Conservation (phyloP, 2,329 filamentous ascomycete species). For the Neofusicoccum cordaticola region DNA sequence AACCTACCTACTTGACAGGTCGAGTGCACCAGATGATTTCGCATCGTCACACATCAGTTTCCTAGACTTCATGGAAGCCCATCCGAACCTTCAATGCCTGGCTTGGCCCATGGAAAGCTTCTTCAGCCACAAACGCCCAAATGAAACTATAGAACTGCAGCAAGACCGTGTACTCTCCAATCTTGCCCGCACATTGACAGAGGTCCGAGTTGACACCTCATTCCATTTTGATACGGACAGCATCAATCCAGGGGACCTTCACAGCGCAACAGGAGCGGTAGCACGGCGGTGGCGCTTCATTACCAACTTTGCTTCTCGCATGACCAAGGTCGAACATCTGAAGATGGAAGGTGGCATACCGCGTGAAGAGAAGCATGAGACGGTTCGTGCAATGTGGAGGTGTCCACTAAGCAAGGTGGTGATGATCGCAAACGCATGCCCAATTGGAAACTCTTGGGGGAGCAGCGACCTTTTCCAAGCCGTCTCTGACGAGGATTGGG, state of each 20-base stretch:
- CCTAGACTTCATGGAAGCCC: constrained; percentile 44
- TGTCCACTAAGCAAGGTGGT: constrained; percentile 46
- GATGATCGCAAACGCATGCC: constrained; percentile 44
- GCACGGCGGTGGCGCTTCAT: constrained; percentile 40
- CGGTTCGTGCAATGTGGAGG: constrained; percentile 40
- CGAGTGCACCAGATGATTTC: neutral
- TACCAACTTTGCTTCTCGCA: constrained; percentile 40
- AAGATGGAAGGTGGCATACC: constrained; percentile 49
- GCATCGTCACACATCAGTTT: constrained; percentile 21
- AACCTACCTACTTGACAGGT: constrained; percentile 11
- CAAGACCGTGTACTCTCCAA: constrained; percentile 35
- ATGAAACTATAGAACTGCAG: constrained; percentile 19
- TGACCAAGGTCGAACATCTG: constrained; percentile 42
- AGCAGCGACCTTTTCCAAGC: constrained; percentile 24
- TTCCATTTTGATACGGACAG: constrained; percentile 20
- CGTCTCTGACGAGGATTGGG: neutral
- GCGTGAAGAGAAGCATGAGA: constrained; percentile 47
- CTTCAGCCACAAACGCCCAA: constrained; percentile 33
- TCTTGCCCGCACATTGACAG: constrained; percentile 38
- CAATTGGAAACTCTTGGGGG: constrained; percentile 48
- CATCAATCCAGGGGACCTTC: constrained; percentile 24
- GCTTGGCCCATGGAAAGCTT: constrained; percentile 48
- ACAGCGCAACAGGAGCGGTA: constrained; percentile 22
- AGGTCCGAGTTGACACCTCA: constrained; percentile 43
- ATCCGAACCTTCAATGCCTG: constrained; percentile 43